Base-by-base conservation (phyloP, 495 filamentous ascomycete genomes). In the Penicillium angulare region DNA sequence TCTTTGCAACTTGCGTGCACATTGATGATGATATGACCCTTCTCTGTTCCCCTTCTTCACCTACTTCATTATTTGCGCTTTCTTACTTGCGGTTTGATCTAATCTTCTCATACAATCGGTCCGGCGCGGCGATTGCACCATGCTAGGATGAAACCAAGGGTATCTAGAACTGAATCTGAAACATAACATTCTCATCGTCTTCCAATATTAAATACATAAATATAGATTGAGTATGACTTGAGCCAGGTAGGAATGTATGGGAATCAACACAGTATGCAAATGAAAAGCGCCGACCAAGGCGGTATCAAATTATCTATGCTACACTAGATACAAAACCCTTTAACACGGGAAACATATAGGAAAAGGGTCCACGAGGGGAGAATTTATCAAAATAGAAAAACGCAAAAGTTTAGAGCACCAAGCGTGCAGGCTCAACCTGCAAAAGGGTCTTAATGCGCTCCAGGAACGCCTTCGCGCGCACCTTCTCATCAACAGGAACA, bases 401-500 rank as follows among this genome's bases (percentile, higher is more conserved):
- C 32, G 50, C 21, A 41, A 29, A 29, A 42, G 51, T 67, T 65
- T 72, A 80, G 55, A 75, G 71, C 39, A 97, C 83, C 41, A 97
- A 69, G 44, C 85, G 76, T 15, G 85, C 91, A 13, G 93, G 91
- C 69, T 96, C 87, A 38, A 75, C 78, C 69, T 93, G 92, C 57
- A 98, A 69, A 18, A 90, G 78, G 16, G 73, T 71, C 81, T 95
- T 95, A 29, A 97, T 74, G 40, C 88, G 83, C 67, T 88, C 86
- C 47, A 98, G 66, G 72, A 96, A 98, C 2, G 83, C 74, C 63
- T 75, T 78, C 8, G 88, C 93, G 57, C 92, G 73, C 68, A 80
- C 80, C 78, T 92, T 88, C 61, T 98, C 93, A 5, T 76, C 79
- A 59, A 76, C 83, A 16, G 84, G 83, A 0, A 92, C 90, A 22